Evolutionary conservation across 2,329 filamentous ascomycete species (phyloP), one percentile per base, ranked within the genome.

Genomic region (Colletotrichum sp.): DNA sequence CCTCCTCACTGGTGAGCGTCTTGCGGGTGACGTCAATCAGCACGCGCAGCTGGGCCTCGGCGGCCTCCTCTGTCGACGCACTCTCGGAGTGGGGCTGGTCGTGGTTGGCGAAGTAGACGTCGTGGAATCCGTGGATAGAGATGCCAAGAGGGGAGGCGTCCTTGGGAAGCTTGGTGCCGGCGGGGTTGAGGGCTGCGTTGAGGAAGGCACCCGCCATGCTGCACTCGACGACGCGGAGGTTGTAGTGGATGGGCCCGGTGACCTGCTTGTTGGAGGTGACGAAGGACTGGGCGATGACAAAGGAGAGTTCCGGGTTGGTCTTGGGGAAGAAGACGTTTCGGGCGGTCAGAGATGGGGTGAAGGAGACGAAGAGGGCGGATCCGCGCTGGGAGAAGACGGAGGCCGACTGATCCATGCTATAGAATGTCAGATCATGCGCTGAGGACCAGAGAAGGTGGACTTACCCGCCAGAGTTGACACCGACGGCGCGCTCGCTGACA

Each of bases 221-320:
- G 86, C 95, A 97, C 86, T 99, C 97, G 48, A 98, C 97, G 2
- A 99, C 97, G 32, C 97, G 94, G 28, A 99, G 91, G 84, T 99
- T 99, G 89, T 98, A 99, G 89, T 96, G 95, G 77, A 97, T 93
- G 0, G 96, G 96, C 0, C 94, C 97, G 2, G 96, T 98, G 76
- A 96, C 94, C 81, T 97, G 95, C 87, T 99, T 99, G 88, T 98
- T 96, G 7, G 96, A 95, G 18, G 94, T 94, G 76, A 99, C 94
- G 83, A 98, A 98, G 75, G 94, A 97, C 83, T 99, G 97, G 9
- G 96, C 96, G 78, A 98, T 96, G 78, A 99, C 90, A 84, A 99
- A 98, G 79, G 93, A 95, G 70, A 98, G 90, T 79, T 97, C 95
- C 3, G 96, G 95, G 61, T 92, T 89, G 6, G 96, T 95, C 72